These are phyloP conservation scores for Trichoderma erinaceum DNA, from an alignment of 495 filamentous ascomycete species.

Conservation along the genomic window DNA sequence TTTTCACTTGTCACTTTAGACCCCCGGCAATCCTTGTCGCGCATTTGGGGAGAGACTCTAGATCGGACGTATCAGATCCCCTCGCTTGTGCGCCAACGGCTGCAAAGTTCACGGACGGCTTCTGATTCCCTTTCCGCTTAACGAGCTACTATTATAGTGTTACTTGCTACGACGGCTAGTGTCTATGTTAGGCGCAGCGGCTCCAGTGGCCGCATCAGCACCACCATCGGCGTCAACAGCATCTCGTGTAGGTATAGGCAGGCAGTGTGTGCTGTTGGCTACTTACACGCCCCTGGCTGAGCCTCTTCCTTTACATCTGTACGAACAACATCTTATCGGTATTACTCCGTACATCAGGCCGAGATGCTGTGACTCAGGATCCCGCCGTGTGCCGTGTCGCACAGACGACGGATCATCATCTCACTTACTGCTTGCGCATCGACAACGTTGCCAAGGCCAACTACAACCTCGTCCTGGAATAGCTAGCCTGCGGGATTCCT, in stretches of 20 bases:
- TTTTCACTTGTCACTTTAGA: background rate
- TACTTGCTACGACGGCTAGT: too few species aligned
- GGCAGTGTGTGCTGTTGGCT: background rate
- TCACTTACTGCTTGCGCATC: background rate
- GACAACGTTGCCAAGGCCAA: constrained; percentile 4
- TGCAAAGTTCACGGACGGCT: background rate
- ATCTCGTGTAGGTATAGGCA: too few species aligned
- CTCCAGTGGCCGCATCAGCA: too few species aligned
- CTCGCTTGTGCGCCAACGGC: background rate
- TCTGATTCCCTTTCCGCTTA: background rate
- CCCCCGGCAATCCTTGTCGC: background rate
- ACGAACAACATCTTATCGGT: background rate
- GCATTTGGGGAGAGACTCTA: background rate
- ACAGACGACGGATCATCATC: background rate
- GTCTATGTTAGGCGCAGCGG: too few species aligned
- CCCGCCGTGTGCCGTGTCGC: background rate
- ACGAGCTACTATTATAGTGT: background rate
- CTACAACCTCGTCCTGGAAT: background rate
- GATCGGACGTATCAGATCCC: constrained; percentile 7
- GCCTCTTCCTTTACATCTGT: background rate
- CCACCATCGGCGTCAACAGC: too few species aligned
- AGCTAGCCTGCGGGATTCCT: background rate
- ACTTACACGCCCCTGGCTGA: too few species aligned
- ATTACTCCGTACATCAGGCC: background rate
- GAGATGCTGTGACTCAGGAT: background rate